A percentile compares a stretch with the other conserved stretches of the same genome.
Conservation (phyloP, 805 yeast species). For the Wickerhamiella hasegawae region DNA sequence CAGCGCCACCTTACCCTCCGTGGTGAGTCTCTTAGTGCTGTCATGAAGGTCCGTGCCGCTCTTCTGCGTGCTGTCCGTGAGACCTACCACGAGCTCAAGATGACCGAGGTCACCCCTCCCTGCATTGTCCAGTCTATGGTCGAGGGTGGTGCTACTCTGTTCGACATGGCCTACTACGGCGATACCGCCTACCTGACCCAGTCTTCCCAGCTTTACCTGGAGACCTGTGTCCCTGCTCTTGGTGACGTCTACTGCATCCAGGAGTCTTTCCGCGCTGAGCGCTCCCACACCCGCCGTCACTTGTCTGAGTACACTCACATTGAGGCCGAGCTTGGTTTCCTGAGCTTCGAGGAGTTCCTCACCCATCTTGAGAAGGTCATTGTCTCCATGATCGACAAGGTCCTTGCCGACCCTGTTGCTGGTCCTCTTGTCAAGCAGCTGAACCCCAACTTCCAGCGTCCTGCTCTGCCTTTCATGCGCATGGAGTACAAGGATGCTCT, state of each 20-base stretch:
- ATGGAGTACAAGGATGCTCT: constrained; percentile 82
- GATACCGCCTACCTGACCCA: constrained; percentile 95
- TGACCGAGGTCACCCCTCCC: constrained; percentile 94
- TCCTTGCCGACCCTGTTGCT: constrained; percentile 78
- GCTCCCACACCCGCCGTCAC: constrained; percentile 97
- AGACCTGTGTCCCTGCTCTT: constrained; percentile 86
- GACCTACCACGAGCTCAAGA: constrained; percentile 54
- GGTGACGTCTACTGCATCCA: constrained; percentile 97
- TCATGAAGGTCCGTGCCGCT: constrained; percentile 86
- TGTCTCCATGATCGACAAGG: constrained; percentile 51
- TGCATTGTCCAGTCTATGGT: constrained; percentile 99
- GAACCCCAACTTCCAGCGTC: constrained; percentile 82
- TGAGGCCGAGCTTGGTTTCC: constrained; percentile 84
- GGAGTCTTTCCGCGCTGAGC: constrained; percentile 98
- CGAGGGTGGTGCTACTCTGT: constrained; percentile 96
- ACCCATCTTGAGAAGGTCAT: constrained; percentile 70
- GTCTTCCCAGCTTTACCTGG: constrained; percentile 90
- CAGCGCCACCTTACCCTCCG: constrained; percentile 92
- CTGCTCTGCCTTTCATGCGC: constrained; percentile 76
- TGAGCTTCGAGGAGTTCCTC: constrained; percentile 74
- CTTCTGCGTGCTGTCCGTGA: constrained; percentile 60
- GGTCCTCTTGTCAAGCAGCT: constrained; percentile 81
- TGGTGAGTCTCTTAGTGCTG: constrained; percentile 86
- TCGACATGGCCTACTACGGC: constrained; percentile 86
- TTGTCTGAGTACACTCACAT: constrained; percentile 92